Evolutionary conservation across 2,329 filamentous ascomycete species (phyloP).

Genomic region (Ceratocystis diversiconidia): DNA sequence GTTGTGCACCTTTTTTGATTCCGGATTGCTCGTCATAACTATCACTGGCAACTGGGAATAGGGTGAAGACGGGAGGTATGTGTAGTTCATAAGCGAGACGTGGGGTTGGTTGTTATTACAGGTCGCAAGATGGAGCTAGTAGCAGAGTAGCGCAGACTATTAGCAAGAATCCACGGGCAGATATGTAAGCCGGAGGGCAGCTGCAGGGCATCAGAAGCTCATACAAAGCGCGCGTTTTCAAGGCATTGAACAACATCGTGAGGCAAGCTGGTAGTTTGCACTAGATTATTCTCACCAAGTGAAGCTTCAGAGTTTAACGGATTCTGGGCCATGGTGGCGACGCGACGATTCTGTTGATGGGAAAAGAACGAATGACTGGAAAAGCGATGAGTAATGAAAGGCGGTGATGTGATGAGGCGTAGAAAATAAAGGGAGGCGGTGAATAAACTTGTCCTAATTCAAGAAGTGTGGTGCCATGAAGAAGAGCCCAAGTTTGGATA

Average conservation of each 20-base stretch:
- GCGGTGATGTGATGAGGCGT: no score
- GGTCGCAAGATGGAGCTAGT: constrained; percentile 84
- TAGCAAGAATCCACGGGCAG: background rate
- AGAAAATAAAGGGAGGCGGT: no score
- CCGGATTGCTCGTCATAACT: constrained; percentile 80
- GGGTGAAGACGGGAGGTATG: constrained; percentile 71
- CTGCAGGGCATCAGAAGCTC: constrained; percentile 22
- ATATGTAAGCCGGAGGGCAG: constrained; percentile 4
- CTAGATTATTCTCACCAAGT: constrained; percentile 44
- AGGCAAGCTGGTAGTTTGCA: constrained; percentile 59
- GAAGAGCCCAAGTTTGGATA: no score
- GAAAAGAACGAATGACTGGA: no score
- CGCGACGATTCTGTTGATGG: no score
- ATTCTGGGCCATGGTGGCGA: constrained; percentile 38
- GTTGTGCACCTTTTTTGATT: constrained; percentile 68
- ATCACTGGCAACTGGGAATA: constrained; percentile 63
- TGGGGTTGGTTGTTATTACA: constrained; percentile 72
- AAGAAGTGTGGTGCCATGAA: no score
- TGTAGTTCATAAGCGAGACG: constrained; percentile 98
- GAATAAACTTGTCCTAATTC: no score
- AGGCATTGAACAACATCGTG: constrained; percentile 79
- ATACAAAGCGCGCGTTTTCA: constrained; percentile 86
- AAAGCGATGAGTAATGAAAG: no score
- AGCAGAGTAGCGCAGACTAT: constrained; percentile 16
- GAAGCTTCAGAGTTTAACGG: constrained; percentile 65